Base-by-base conservation (phyloP, 2,329 filamentous ascomycete genomes). In the Sporothrix euskadiensis region DNA sequence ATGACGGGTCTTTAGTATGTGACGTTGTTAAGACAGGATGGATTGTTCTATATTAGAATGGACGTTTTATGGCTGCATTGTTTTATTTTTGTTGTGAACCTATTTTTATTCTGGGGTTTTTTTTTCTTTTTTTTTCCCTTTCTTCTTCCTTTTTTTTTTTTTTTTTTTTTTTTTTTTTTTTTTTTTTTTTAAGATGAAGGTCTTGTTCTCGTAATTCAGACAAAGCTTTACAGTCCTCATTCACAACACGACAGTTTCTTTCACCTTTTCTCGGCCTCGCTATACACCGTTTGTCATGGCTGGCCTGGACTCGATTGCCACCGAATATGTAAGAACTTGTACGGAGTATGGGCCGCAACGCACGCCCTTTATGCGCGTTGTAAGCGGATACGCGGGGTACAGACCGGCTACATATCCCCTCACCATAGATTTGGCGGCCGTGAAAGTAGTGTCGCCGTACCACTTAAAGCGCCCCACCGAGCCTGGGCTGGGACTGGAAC, bases 401-500 rank as follows among this genome's bases (percentile, higher is more conserved):
- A 56, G 26, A 7, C 22, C 22, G 22, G 26, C n/a, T 56, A 56
- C 52, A 56, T 56, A 8, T 8, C 52, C 22, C 9, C 52, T 22
- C 52, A 30, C 22, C 2, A 0, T 26, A 3, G 14, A 49, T 14
- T 49, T 9, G 22, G 22, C 12, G 7, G 7, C 9, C 30, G 5
- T 9, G 6, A 8, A 22, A 12, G 66, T 54, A 54, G 16, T 16
- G 4, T 1, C 8, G 9, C 47, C 10, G 66, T 69, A 39, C 30
- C 47, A 41, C 68, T 70, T 57, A 57, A 70, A 44, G 10, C 5
- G 66, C 68, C 69, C 69, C 69, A 59, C 69, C 14, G 16, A 22
- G 47, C n/a, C 49, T 44, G 12, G 39, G 30, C 6, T 44, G 30
- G n/a, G n/a, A n/a, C n/a, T n/a, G n/a, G n/a, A n/a, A 26, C 26